A percentile compares a stretch with the other conserved stretches of the same genome.
These are phyloP conservation scores for Nicotiana paniculata DNA, from an alignment of 257 asterid genomes.

Conservation along the genomic window DNA sequence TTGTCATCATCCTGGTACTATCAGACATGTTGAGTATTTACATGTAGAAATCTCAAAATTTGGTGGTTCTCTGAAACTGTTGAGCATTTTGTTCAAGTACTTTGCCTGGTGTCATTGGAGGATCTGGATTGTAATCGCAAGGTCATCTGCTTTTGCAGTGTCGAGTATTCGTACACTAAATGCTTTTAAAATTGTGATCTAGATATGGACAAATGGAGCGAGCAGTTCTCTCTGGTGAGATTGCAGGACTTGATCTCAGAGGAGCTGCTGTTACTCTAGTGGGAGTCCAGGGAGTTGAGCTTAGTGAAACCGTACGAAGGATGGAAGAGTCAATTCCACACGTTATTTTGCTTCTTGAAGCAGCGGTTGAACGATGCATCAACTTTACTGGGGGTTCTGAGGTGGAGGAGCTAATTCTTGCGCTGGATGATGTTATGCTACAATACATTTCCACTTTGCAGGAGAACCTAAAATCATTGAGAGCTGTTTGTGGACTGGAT, in stretches of 20 bases:
- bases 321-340: conserved; percentile 97
- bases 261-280: conserved; percentile 86
- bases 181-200: conserved; percentile 16
- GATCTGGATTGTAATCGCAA: not conserved
- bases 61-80: not conserved
- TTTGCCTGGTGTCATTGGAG: not conserved
- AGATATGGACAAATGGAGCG: conserved; percentile 98
- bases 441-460: conserved; percentile 86
- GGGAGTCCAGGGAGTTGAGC: conserved; percentile 96
- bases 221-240: conserved; percentile 68
- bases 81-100: not conserved
- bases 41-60: not conserved
- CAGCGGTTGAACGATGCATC: conserved; percentile 94
- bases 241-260: conserved; percentile 83
- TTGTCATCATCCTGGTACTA: not conserved
- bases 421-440: conserved; percentile 74
- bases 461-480: conserved; percentile 76
- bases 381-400: conserved; percentile 94
- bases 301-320: conserved; percentile 92
- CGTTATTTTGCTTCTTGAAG: conserved; percentile 83
- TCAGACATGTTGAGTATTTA: not conserved
- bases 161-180: not conserved
- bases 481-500: conserved; percentile 89
- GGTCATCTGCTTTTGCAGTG: conserved; percentile 1
- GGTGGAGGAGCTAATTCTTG: conserved; percentile 84